Conservation (phyloP, 2,329 filamentous ascomycete species). For the Trichoderma sp. region DNA sequence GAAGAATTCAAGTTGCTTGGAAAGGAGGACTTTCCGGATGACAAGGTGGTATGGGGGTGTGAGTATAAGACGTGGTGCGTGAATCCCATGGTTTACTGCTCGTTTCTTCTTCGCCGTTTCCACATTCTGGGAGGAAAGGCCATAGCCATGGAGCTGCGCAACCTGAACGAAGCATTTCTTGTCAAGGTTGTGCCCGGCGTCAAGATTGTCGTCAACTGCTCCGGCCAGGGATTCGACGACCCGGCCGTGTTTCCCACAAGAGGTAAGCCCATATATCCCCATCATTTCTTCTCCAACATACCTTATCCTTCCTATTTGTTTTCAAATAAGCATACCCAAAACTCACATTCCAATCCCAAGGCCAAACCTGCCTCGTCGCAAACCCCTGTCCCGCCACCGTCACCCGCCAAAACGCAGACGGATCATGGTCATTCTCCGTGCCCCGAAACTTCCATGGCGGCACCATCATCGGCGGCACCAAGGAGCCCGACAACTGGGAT, state of each 20-base stretch:
- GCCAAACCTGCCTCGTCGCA: conserved; percentile 47
- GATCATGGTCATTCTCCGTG: conserved; percentile 60
- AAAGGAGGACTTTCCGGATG: conserved; percentile 35
- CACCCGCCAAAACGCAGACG: conserved; percentile 57
- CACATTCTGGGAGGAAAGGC: conserved; percentile 28
- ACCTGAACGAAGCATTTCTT: conserved; percentile 37
- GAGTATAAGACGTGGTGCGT: conserved; percentile 50
- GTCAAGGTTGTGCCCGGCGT: conserved; percentile 29
- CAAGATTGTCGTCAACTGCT: conserved; percentile 43
- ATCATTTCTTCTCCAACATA: neutral
- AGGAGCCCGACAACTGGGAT: conserved; percentile 57
- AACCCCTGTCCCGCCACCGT: conserved; percentile 41
- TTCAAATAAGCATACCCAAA: neutral
- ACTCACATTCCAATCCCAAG: conserved; percentile 22
- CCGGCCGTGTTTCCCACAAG: conserved; percentile 42
- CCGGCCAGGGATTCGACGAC: conserved; percentile 44
- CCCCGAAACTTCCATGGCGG: conserved; percentile 60
- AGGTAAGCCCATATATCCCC: conserved; percentile 30
- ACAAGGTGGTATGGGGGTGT: conserved; percentile 39
- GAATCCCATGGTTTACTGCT: conserved; percentile 51
- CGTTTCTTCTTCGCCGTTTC: conserved; percentile 41
- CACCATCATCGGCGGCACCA: conserved; percentile 64
- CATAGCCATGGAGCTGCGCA: neutral
- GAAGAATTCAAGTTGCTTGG: conserved; percentile 37
- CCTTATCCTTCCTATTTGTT: neutral